Conservation (phyloP, 2,329 filamentous ascomycete genomes). For the Colletotrichum orbiculare region DNA sequence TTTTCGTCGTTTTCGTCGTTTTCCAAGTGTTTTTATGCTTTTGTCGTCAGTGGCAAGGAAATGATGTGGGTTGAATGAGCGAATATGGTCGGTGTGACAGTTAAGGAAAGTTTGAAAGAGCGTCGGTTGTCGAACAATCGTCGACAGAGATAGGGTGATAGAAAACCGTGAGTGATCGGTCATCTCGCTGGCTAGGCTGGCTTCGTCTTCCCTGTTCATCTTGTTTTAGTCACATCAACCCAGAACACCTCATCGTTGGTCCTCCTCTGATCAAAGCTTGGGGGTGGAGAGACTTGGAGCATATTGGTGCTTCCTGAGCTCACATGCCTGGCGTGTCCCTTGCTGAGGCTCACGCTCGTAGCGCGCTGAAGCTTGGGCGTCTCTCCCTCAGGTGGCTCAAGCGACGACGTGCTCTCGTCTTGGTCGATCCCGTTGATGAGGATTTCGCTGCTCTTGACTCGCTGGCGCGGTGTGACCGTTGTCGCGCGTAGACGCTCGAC, state of each 20-base stretch:
- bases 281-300: slow-evolving; percentile 71
- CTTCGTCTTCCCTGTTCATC: slow-evolving; percentile 17
- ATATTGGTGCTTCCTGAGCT: slow-evolving; percentile 83
- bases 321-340: slow-evolving; percentile 75
- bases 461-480: slow-evolving; percentile 40
- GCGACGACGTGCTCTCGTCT: slow-evolving; percentile 42
- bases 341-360: slow-evolving; percentile 75
- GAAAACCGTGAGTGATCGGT: slow-evolving; percentile 33
- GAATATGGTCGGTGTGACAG: slow-evolving; percentile 45
- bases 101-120: slow-evolving; percentile 21
- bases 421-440: slow-evolving; percentile 57
- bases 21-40: slow-evolving; percentile 36
- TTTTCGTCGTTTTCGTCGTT: slow-evolving; percentile 18
- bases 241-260: slow-evolving; percentile 23
- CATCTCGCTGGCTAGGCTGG: slow-evolving; percentile 31
- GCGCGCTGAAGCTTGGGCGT: slow-evolving; percentile 68
- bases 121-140: slow-evolving; percentile 1
- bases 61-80: slow-evolving; percentile 43
- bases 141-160: slow-evolving; percentile 11
- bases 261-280: slow-evolving; percentile 57
- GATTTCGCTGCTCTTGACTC: slow-evolving; percentile 64
- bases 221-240: slow-evolving; percentile 8
- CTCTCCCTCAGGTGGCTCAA: slow-evolving; percentile 46
- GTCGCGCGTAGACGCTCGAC: slow-evolving; percentile 56
- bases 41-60: slow-evolving; percentile 44